These are phyloP conservation scores for Blastobotrys indianensis DNA, from an alignment of 1,139 yeast genomes.

Conservation along the genomic window DNA sequence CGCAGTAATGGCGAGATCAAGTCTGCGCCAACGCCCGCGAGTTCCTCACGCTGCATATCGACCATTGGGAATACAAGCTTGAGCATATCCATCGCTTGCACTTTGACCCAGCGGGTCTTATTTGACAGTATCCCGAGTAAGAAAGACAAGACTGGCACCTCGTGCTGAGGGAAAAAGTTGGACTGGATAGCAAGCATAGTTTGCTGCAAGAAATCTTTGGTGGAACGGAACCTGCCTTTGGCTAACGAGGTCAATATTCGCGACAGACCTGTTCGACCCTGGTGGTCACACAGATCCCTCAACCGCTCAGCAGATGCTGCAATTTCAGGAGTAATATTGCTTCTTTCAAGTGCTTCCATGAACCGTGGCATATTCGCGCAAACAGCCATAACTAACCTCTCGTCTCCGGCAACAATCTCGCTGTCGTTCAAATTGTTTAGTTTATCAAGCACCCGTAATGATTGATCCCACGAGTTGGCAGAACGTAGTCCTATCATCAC, in stretches of 20 bases:
- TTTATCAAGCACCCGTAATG: slow-evolving; percentile 67
- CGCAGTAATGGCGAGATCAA: slow-evolving; percentile 83
- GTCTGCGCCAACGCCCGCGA: slow-evolving; percentile 91
- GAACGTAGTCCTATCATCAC: slow-evolving; percentile 81
- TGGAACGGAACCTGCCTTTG: slow-evolving; percentile 75
- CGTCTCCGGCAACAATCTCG: slow-evolving; percentile 62
- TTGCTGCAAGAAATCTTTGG: slow-evolving; percentile 82
- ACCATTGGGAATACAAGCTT: slow-evolving; percentile 70
- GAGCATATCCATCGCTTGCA: slow-evolving; percentile 71
- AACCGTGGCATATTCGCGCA: slow-evolving; percentile 80
- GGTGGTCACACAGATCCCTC: slow-evolving; percentile 53
- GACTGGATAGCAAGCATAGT: slow-evolving; percentile 61
- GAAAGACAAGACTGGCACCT: slow-evolving; percentile 69
- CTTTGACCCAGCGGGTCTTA: slow-evolving; percentile 67
- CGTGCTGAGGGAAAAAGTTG: slow-evolving; percentile 67
- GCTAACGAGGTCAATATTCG: slow-evolving; percentile 72
- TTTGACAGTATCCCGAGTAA: slow-evolving; percentile 76
- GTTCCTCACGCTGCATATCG: slow-evolving; percentile 72
- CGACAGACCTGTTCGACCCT: slow-evolving; percentile 55
- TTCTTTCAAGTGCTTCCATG: slow-evolving; percentile 66
- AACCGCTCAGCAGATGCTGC: slow-evolving; percentile 33
- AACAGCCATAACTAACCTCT: slow-evolving; percentile 64
- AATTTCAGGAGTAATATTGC: slow-evolving; percentile 38
- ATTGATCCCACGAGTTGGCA: slow-evolving; percentile 69
- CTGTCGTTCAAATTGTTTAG: slow-evolving; percentile 63